Evolutionary conservation across 345 rosid genomes (phyloP), one percentile per base, ranked within the genome.

Genomic region (Bruguiera parviflora): DNA sequence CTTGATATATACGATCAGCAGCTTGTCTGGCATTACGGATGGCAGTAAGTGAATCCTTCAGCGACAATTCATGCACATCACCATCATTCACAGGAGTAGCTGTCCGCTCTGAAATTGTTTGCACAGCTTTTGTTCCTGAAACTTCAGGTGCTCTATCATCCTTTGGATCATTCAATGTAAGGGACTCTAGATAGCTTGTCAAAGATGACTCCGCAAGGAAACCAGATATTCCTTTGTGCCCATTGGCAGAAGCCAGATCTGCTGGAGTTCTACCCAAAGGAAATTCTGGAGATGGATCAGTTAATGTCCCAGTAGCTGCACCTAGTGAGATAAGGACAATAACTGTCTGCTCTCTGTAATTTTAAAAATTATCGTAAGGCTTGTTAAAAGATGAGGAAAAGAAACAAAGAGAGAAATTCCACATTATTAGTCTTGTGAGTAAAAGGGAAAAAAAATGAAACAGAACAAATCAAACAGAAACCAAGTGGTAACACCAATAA

Each of bases 11-110:
- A 27, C 92, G 91, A 70, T 75, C 84, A 74, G 97, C 97, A 65
- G 98, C 98, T 79, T 93, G 98, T 55, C 94, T 88, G 59, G 98
- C 94, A 78, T 93, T 93, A 68, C 88, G 80, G 65, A 91, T 84
- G 28, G 97, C 98, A 58, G 89, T 83, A 27, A 93, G 82, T n/a
- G 97, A 89, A 76, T 91, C 94, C 84, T 87, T 88, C 83, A 91
- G 67, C 64, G 91, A 91, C 21, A 87, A 80, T 21, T 33, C 87
- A 66, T 89, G 86, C 58, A 53, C 75, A 70, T 83, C 91, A 56
- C 78, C 82, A 64, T 78, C 77, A 75, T 73, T 77, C 64, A 67
- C 68, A 73, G 94, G 92, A 82, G 84, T 85, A 25, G 94, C 75
- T 2, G 80, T 83, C 74, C 92, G 80, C 74, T 89, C 96, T 22